Conservation (phyloP, 1,284 basidiomycete genomes). For the Ganoderma resinaceum region DNA sequence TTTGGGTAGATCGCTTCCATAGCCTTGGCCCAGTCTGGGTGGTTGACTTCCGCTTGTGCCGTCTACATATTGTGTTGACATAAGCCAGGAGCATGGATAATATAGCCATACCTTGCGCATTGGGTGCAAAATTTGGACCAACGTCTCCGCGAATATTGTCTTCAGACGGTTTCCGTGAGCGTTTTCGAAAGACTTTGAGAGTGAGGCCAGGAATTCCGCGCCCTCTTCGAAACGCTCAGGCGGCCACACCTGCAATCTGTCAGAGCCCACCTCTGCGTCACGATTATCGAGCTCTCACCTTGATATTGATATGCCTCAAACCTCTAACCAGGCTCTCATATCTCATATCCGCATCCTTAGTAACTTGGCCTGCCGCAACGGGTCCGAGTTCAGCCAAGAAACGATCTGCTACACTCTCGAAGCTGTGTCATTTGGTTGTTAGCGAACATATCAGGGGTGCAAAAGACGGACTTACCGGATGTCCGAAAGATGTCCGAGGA, state of each 20-base stretch:
- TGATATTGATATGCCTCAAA: slow-evolving; percentile 81
- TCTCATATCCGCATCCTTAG: slow-evolving; percentile 80
- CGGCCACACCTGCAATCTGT: slow-evolving; percentile 80
- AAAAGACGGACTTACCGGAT: slow-evolving; percentile 59
- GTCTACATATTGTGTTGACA: slow-evolving; percentile 55
- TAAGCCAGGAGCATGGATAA: neutral
- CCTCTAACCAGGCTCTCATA: slow-evolving; percentile 87
- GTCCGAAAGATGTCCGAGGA: slow-evolving; percentile 84
- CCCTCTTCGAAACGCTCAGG: slow-evolving; percentile 94
- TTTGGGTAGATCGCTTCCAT: slow-evolving; percentile 87
- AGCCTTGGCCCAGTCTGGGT: slow-evolving; percentile 93
- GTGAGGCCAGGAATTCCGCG: slow-evolving; percentile 87
- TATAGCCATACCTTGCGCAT: slow-evolving; percentile 78
- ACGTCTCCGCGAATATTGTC: slow-evolving; percentile 85
- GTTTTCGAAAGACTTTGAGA: slow-evolving; percentile 85
- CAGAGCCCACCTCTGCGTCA: neutral
- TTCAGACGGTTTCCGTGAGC: slow-evolving; percentile 89
- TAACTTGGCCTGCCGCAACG: slow-evolving; percentile 74
- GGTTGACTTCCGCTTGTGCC: slow-evolving; percentile 95
- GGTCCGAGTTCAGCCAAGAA: slow-evolving; percentile 83
- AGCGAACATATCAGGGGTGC: neutral
- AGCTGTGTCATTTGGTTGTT: slow-evolving; percentile 52
- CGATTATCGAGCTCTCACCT: slow-evolving; percentile 50
- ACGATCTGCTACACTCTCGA: slow-evolving; percentile 87
- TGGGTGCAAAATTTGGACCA: slow-evolving; percentile 84